Evolutionary conservation across 2,329 filamentous ascomycete species (phyloP), one percentile per base, ranked within the genome.

Genomic region (Neofusicoccum sp.): DNA sequence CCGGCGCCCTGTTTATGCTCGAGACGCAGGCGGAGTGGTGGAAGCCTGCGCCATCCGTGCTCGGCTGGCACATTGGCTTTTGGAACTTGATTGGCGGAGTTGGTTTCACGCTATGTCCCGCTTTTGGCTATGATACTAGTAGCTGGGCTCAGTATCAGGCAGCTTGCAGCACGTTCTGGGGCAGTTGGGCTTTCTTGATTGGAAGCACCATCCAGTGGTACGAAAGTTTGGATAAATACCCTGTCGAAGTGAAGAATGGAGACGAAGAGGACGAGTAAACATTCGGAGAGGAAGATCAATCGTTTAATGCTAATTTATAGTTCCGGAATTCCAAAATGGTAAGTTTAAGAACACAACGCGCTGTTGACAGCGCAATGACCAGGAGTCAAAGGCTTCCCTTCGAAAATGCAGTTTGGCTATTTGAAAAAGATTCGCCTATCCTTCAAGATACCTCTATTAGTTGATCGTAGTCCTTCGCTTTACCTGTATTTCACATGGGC

Each of bases 1-100:
- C 78, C 31, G 78, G 76, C 24, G 67, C 75, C 2, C 71, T 89
- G 1, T 89, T 88, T 71, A 88, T 88, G 80, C 67, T 89, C 6
- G 87, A 89, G 70, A 87, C 85, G 2, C 86, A 89, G 71, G 69
- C 78, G 41, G 80, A 77, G 47, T 89, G 87, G 86, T 89, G 83
- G 65, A 73, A 76, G 11, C 86, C 87, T 0, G 83, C 84, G 0
- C 77, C 76, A 3, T 68, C 71, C 3, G 75, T 84, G 0, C 76
- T 89, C 1, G 86, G 86, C 3, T 89, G 86, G 87, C 85, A 89
- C 70, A 82, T 89, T 65, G 86, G 85, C 0, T 71, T 82, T 7
- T 89, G 86, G 85, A 89, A 89, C 65, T 70, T 87, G 2, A 74
- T 89, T 20, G 87, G 87, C 1, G 82, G 82, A 1, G 66, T 88